These are phyloP conservation scores for Setaria viridis DNA, from an alignment of 202 grass and related monocot species.

Conservation along the genomic window DNA sequence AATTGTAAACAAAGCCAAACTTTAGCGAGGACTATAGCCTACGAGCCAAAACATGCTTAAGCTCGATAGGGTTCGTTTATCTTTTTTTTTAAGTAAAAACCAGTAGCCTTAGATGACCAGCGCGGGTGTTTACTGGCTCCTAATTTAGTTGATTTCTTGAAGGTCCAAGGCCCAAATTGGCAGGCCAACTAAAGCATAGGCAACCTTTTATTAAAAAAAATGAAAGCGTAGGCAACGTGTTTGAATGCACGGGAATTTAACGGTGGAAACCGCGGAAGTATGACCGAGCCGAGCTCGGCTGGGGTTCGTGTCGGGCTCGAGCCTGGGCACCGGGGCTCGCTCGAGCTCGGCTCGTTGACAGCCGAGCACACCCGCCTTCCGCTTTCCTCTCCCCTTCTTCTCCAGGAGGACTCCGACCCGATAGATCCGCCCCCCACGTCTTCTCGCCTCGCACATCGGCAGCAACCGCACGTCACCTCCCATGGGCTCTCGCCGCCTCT, in stretches of 20 bases:
- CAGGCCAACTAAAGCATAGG: background rate
- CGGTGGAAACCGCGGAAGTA: background rate
- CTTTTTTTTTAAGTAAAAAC: background rate
- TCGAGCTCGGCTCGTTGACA: slow-evolving; percentile 13
- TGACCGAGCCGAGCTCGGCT: slow-evolving; percentile 1
- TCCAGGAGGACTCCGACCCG: slow-evolving; percentile 1
- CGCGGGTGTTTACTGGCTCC: background rate
- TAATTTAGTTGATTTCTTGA: background rate
- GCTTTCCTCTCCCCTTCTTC: slow-evolving; percentile 43
- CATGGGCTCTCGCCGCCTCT: slow-evolving; percentile 42
- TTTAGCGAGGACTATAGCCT: background rate
- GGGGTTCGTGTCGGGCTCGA: background rate
- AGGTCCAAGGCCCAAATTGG: background rate
- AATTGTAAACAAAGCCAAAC: background rate
- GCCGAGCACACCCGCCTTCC: slow-evolving; percentile 23
- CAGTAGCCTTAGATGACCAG: background rate
- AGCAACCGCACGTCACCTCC: slow-evolving; percentile 23
- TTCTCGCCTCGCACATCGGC: slow-evolving; percentile 36
- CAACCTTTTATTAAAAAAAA: background rate
- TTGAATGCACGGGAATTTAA: background rate
- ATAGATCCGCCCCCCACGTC: slow-evolving; percentile 39
- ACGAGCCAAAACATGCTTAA: background rate
- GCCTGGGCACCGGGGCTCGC: background rate
- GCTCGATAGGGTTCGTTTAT: background rate
- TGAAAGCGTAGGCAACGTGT: background rate